Conservation (phyloP, 2,329 filamentous ascomycete genomes). For the Alternaria atra region DNA sequence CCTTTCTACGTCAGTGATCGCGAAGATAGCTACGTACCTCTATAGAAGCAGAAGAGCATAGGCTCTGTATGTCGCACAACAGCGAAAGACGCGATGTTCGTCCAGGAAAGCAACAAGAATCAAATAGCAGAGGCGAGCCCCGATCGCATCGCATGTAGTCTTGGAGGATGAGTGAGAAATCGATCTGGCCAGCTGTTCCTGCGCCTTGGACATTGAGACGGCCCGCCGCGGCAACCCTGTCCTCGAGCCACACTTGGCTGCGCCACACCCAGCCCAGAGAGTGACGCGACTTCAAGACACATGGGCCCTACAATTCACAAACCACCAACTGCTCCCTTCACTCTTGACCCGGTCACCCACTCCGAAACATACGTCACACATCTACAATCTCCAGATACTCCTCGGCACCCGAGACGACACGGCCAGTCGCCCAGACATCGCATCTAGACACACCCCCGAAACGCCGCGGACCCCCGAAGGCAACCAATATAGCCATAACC, state of each 20-base stretch:
- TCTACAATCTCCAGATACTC: not conserved
- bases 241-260: constrained; percentile 13
- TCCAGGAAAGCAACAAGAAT: constrained; percentile 21
- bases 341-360: not conserved
- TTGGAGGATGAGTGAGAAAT: constrained; percentile 14
- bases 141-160: constrained; percentile 31
- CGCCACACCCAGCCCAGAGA: constrained; percentile 12
- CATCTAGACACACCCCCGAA: constrained; percentile 21
- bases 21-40: constrained; percentile 38
- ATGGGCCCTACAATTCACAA: constrained; percentile 6
- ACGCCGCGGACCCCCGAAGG: constrained; percentile 39
- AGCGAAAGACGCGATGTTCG: constrained; percentile 9
- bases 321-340: not conserved
- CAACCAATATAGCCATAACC: constrained; percentile 13
- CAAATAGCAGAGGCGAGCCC: constrained; percentile 36
- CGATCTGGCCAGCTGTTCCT: constrained; percentile 44
- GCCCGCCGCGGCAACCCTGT: constrained; percentile 18
- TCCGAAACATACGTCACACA: not conserved
- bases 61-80: constrained; percentile 18
- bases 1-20: constrained; percentile 33
- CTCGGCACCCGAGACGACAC: constrained; percentile 15
- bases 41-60: constrained; percentile 41
- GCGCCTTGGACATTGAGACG: constrained; percentile 16
- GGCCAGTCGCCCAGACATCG: constrained; percentile 25
- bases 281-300: constrained; percentile 14